Evolutionary conservation across 306 rosid species (phyloP), one percentile per base, ranked within the genome.

Genomic region (Argentina anserina): DNA sequence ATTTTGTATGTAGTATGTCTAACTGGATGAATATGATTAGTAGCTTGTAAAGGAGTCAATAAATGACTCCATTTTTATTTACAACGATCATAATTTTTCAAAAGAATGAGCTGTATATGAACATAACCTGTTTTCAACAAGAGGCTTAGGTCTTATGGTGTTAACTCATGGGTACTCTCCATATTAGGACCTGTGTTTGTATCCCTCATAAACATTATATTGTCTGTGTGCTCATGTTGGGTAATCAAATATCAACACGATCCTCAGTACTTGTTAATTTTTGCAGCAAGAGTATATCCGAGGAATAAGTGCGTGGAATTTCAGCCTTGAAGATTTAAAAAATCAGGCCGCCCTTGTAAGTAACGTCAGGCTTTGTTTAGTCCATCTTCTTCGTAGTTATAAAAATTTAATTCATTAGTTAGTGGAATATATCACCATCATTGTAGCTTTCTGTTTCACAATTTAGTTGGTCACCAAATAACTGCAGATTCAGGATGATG

Each of bases 241-340:
- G 46, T 37, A 70, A 39, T 21, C 50, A 53, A 14, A 23, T 58
- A 39, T 41, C 14, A 75, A 58, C 64, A 49, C 47, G 5, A 47
- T 18, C 74, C 60, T 74, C 55, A 75, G 15, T 39, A 20, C 56
- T 43, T 74, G 73, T 49, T 28, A 79, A 36, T 42, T 80, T n/a
- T 50, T 65, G 49, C 95, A 94, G 99, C 96, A 94, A 89, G 97
- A 91, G 82, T 94, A 94, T 84, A 94, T 94, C 65, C 93, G 96
- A 78, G 99, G 99, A 83, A 94, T 94, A 80, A 94, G 99, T 88
- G 99, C 97, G 79, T 94, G 99, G 99, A 91, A 94, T 84, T 94
- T 94, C 81, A 94, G 91, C 80, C 90, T 94, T 67, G 99, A 94
- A 72, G 99, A 94, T 81, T 87, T 94, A 52, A 94, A 90, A 86